phyloP scores from a whole-genome alignment of 345 rosid species.

The Eucalyptus victrix region DNA sequence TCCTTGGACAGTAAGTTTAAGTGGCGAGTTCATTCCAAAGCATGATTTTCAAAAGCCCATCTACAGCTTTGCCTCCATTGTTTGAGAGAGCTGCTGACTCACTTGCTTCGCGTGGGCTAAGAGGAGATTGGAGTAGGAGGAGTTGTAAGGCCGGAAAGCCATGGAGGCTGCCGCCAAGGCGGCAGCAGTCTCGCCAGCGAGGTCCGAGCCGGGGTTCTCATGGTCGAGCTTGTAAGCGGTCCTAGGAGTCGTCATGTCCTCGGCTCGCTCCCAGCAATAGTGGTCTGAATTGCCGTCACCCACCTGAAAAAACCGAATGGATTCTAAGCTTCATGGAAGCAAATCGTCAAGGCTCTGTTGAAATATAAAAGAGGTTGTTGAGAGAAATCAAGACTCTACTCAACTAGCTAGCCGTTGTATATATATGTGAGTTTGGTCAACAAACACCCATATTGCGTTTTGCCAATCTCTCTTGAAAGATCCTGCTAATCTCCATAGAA shows the following conservation, averaged over 20 bases:
- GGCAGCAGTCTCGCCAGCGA: constrained; percentile 79
- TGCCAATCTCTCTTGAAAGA: neutral
- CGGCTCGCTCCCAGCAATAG: constrained; percentile 79
- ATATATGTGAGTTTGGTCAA: neutral
- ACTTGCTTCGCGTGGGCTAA: constrained; percentile 70
- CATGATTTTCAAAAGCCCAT: neutral
- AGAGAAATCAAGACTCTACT: neutral
- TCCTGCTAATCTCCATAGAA: neutral
- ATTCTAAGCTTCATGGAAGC: neutral
- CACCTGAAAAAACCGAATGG: constrained; percentile 9
- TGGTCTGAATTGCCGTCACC: constrained; percentile 88
- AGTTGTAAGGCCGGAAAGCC: constrained; percentile 71
- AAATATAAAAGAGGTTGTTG: neutral
- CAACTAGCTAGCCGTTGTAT: neutral
- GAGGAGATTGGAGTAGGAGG: constrained; percentile 59
- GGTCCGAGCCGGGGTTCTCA: constrained; percentile 67
- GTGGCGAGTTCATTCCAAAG: neutral
- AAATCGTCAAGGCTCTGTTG: neutral
- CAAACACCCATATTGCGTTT: neutral
- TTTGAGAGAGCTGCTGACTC: neutral
- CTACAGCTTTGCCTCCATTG: neutral
- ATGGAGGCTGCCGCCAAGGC: constrained; percentile 74
- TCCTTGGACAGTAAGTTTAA: neutral
- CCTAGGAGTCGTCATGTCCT: constrained; percentile 89
- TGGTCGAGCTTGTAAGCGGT: constrained; percentile 60